Base-by-base conservation (phyloP, 1,284 basidiomycete species). In the Papiliotrema fonsecae region DNA sequence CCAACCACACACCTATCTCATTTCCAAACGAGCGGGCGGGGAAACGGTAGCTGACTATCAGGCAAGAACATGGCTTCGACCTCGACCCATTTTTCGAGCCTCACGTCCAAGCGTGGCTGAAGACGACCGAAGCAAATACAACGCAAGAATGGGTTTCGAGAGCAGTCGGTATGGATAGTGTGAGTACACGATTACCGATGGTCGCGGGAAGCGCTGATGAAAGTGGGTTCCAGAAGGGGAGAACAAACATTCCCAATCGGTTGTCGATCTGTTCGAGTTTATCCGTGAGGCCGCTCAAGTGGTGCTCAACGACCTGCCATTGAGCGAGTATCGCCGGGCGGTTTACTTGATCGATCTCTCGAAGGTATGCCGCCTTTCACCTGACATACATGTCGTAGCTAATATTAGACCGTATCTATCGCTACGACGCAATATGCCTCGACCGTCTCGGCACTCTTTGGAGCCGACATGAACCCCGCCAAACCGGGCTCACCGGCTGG, bases 41-140 rank as follows among this genome's bases (percentile, higher is more conserved):
- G 7, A 36, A 19, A 14, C 18, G n/a, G 6, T 11, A 27, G 11
- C 37, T 34, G 6, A 41, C 22, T 27, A 4, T 21, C 36, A 51
- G 54, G 9, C 51, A 68, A 42, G 64, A 69, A 27, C 60, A 64
- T 48, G 67, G 56, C 0, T 72, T 73, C 35, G 70, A 73, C 40
- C 43, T 72, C 4, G 69, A 75, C 45, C 45, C 60, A 3, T 73
- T 72, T 58, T 75, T 75, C 47, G 71, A 73, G 50, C 73, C 73
- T 21, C 67, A 73, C 41, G 67, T 75, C 10, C n/a, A 53, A 11
- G 64, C 66, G 22, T 75, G 73, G 73, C 51, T 75, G 39, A 60
- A 59, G 25, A 63, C 70, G 36, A 72, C 68, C 14, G 69, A 72
- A 45, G 57, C 50, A 13, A 66, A 61, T n/a, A 64, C 70, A 24